Evolutionary conservation across 805 yeast genomes (phyloP), one percentile per base, ranked within the genome.

Genomic region (Diddensiella transvaalensis): DNA sequence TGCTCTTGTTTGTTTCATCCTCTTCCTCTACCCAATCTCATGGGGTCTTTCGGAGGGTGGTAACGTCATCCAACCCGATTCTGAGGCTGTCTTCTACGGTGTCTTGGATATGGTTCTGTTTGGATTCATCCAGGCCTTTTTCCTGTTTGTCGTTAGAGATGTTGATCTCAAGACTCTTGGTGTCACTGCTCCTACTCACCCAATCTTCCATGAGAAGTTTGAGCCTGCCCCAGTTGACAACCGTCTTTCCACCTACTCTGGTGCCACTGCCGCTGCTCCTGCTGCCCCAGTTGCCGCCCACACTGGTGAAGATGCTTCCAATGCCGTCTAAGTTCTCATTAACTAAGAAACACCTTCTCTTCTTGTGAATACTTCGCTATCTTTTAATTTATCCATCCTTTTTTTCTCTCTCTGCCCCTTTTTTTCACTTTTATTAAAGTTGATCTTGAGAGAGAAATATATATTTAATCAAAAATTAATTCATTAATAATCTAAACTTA

Each of bases 41-140:
- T 77, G 80, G 78, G 82, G 77, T 62, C 65, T 77, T 44, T 65
- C 75, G 59, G 85, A 80, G 60, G 85, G 84, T 70, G 83, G 84
- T 64, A 79, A 79, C 59, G 76, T 69, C 41, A 75, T 80, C 51
- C 76, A 72, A 58, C 79, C 80, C 36, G 82, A 78, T 60, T 71
- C 80, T 29, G 83, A 77, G 59, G 75, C 77, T 39, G 79, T 74
- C 19, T 80, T 78, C 66, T 78, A 76, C 59, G 85, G 85, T 68
- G 65, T 79, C 50, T 63, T 80, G 52, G 85, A 80, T 64, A 54
- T 80, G 38, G 54, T 75, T 24, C 63, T 70, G 23, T 72, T 80
- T 54, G 70, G 55, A 17, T 43, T 48, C 41, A 17, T 60, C 21
- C 52, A 50, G 26, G 39, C 55, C 10, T 50, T 42, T 50, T 51